These are phyloP conservation scores for Penicillium chermesinum DNA, from an alignment of 495 filamentous ascomycete genomes.

Conservation along the genomic window DNA sequence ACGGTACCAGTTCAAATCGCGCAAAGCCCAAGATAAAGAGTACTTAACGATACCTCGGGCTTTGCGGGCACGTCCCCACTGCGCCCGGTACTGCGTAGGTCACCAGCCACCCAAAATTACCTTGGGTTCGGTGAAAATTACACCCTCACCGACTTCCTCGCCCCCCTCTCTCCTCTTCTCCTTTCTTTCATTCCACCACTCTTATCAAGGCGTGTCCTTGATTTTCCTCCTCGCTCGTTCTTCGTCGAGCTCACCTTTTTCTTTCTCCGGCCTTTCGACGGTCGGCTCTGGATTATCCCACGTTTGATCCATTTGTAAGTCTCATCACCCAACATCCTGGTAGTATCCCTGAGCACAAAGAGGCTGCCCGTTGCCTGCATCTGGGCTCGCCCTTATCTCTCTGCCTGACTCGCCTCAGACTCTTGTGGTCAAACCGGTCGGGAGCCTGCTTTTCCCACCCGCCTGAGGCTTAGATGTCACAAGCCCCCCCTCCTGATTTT, in stretches of 20 bases:
- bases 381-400: too few species aligned
- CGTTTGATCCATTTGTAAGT: background rate
- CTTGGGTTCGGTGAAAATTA: constrained; percentile 24
- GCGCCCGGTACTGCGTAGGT: constrained; percentile 14
- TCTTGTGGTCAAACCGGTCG: constrained; percentile 6
- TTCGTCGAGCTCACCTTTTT: background rate
- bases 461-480: constrained; percentile 17
- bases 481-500: constrained; percentile 15
- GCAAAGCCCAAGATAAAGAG: constrained; percentile 1
- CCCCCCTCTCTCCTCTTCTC: constrained; percentile 14
- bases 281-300: background rate
- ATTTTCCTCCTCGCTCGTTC: background rate
- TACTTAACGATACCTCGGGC: constrained; percentile 3
- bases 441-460: constrained; percentile 11
- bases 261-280: background rate
- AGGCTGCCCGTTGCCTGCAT: too few species aligned
- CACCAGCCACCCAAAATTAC: constrained; percentile 20
- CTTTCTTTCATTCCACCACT: constrained; percentile 8
- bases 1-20: background rate
- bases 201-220: constrained; percentile 18
- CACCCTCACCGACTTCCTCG: constrained; percentile 28
- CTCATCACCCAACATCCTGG: background rate
- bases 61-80: background rate
- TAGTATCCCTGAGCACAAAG: too few species aligned
- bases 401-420: background rate